Conservation (phyloP, 768 basidiomycete species). For the Termitomyces sp. region DNA sequence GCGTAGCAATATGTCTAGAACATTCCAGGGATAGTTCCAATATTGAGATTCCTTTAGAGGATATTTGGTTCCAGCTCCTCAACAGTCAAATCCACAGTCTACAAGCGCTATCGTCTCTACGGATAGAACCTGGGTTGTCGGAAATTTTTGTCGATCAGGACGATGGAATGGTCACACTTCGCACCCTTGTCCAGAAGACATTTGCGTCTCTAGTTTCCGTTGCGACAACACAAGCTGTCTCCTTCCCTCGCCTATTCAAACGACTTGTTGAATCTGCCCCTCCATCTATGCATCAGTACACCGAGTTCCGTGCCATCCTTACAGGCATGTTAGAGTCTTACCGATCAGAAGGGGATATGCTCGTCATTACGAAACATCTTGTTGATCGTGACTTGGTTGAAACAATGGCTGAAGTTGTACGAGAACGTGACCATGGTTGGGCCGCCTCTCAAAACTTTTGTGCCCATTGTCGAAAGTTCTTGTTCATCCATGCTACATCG, state of each 20-base stretch:
- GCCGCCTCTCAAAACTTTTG: slow-evolving; percentile 47
- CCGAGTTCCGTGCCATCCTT: slow-evolving; percentile 88
- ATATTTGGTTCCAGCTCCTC: slow-evolving; percentile 87
- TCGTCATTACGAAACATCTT: slow-evolving; percentile 79
- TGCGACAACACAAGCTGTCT: slow-evolving; percentile 72
- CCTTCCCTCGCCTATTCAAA: slow-evolving; percentile 91
- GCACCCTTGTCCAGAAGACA: slow-evolving; percentile 77
- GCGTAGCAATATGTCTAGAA: slow-evolving; percentile 66
- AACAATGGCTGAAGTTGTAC: slow-evolving; percentile 55
- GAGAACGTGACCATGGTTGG: slow-evolving; percentile 64
- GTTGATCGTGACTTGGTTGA: slow-evolving; percentile 81
- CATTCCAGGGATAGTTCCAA: slow-evolving; percentile 47
- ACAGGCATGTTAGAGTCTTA: slow-evolving; percentile 97
- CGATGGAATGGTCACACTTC: slow-evolving; percentile 48
- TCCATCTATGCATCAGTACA: slow-evolving; percentile 64
- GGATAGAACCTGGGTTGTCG: slow-evolving; percentile 14
- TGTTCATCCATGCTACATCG: slow-evolving; percentile 23
- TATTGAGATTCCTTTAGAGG: slow-evolving; percentile 55
- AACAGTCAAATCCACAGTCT: slow-evolving; percentile 79
- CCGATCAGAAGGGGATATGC: slow-evolving; percentile 86
- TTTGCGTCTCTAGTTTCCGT: slow-evolving; percentile 84
- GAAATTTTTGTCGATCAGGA: slow-evolving; percentile 12
- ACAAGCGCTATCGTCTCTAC: slow-evolving; percentile 58
- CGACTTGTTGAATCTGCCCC: slow-evolving; percentile 78
- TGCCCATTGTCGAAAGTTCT: slow-evolving; percentile 45